A percentile compares a stretch with the other conserved stretches of the same genome.
Evolutionary conservation across 2,329 filamentous ascomycete genomes (phyloP).

Genomic region (Phyllosticta capitalensis): DNA sequence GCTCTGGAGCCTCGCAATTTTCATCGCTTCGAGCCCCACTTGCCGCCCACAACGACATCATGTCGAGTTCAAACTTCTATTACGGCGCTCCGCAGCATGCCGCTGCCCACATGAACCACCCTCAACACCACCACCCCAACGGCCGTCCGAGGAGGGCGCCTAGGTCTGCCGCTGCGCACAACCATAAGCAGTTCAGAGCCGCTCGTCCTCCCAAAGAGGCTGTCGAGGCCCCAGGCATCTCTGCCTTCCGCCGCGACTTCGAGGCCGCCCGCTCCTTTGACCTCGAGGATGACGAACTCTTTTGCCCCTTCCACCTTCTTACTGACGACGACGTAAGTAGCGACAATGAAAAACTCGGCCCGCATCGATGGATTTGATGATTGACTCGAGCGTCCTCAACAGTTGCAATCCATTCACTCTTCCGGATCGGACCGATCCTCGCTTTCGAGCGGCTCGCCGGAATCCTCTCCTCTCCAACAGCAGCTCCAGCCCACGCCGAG

Average conservation of each 20-base stretch:
- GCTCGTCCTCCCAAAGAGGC: constrained; percentile 81
- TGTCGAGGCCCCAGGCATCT: constrained; percentile 65
- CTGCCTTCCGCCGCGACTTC: constrained; percentile 75
- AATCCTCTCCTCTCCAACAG: constrained; percentile 83
- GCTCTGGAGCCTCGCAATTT: background rate
- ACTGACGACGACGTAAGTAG: constrained; percentile 78
- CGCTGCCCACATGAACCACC: constrained; percentile 42
- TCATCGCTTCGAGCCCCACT: background rate
- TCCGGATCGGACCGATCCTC: constrained; percentile 87
- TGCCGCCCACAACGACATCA: background rate
- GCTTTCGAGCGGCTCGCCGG: constrained; percentile 85
- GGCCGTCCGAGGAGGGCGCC: constrained; percentile 79
- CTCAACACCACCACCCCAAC: constrained; percentile 68
- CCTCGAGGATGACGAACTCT: constrained; percentile 90
- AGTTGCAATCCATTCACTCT: constrained; percentile 88
- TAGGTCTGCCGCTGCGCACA: constrained; percentile 69
- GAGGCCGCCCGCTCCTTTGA: constrained; percentile 91
- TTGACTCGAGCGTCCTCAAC: constrained; percentile 19
- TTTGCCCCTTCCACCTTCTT: constrained; percentile 77
- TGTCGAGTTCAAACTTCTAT: constrained; percentile 28
- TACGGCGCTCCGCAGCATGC: constrained; percentile 39
- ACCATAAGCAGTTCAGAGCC: constrained; percentile 80
- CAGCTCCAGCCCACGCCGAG: constrained; percentile 62
- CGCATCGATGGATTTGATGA: constrained; percentile 7
- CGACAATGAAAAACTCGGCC: background rate